These are phyloP conservation scores for Begonia fuchsioides DNA, from an alignment of 306 rosid species.

Conservation along the genomic window DNA sequence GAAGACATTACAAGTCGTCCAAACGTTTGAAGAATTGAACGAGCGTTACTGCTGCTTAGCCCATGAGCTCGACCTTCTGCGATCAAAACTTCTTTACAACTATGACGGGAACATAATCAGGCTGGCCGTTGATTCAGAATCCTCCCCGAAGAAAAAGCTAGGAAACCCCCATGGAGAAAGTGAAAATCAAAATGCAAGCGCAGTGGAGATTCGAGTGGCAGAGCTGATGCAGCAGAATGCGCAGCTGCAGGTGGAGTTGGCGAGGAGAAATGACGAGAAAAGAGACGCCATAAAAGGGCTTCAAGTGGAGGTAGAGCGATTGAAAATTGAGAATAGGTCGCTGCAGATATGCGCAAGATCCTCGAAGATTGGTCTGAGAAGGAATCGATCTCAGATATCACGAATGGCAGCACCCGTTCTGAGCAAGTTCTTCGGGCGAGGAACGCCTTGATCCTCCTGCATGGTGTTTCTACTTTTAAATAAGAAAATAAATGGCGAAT, in stretches of 20 bases:
- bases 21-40: too few relatives aligned
- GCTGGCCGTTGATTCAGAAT: too few relatives aligned
- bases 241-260: slow-evolving; percentile 31
- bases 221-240: slow-evolving; percentile 31
- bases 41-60: too few relatives aligned
- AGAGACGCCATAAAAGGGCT: slow-evolving; percentile 37
- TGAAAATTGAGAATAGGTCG: slow-evolving; percentile 26
- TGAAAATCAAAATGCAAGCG: too few relatives aligned
- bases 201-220: slow-evolving; percentile 9
- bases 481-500: too few relatives aligned
- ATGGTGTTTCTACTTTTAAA: too few relatives aligned
- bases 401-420: slow-evolving; percentile 12
- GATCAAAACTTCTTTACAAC: too few relatives aligned
- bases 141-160: too few relatives aligned
- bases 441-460: slow-evolving; percentile 16
- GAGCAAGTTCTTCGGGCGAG: slow-evolving; percentile 23
- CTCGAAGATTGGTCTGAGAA: slow-evolving; percentile 21
- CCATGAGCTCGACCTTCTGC: too few relatives aligned
- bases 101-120: too few relatives aligned
- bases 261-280: slow-evolving; percentile 38
- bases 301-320: slow-evolving; percentile 24
- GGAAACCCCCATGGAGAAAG: too few relatives aligned
- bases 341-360: slow-evolving; percentile 21
- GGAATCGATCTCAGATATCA: slow-evolving; percentile 16
- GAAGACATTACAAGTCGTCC: too few relatives aligned